Base-by-base conservation (phyloP, 106 monocot genomes). In the Dendrobium catenatum region DNA sequence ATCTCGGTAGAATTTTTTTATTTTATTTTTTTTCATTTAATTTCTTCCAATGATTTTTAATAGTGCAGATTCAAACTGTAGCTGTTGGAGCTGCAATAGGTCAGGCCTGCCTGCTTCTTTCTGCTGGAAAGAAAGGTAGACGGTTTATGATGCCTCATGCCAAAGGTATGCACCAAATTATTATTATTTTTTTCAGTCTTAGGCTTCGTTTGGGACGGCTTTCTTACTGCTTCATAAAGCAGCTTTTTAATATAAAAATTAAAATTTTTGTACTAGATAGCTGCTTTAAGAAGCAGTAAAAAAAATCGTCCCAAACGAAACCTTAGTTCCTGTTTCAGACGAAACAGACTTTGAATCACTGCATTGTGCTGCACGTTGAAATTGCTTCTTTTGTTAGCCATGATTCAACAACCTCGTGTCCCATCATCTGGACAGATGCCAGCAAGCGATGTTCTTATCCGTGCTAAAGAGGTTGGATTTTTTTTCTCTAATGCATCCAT, bases 131-230 rank as follows among this genome's bases (percentile, higher is more conserved):
- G 82, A 98, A 98, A 85, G 97, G 97, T 41, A 88, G 89, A 82
- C 87, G 97, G 20, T 98, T 92, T 87, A 98, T 98, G 92, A 91
- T 98, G 88, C 97, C 97, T 78, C 92, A 91, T 93, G 81, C 95
- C 37, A 92, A 89, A 85, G 97, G 97, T 98, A 86, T 80, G 67
- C 74, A 37, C 22, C n/a, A 22, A 61, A 1, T 42, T 74, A 43
- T 5, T 74, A 20, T 5, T 72, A n/a, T 47, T 51, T 42, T 48
- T 31, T 31, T 31, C 31, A 31, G 31, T 31, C 31, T 31, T 31
- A 31, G 31, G 31, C 31, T 31, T 31, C 31, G 1, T 31, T 31
- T 31, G 31, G 31, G 31, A 31, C 31, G 0, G 31, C 31, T 31
- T 31, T 31, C 31, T 31, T 31, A 31, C 31, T 31, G 31, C 31